These are phyloP conservation scores for Phialophora macrospora DNA, from an alignment of 2,329 filamentous ascomycete genomes.

Conservation along the genomic window DNA sequence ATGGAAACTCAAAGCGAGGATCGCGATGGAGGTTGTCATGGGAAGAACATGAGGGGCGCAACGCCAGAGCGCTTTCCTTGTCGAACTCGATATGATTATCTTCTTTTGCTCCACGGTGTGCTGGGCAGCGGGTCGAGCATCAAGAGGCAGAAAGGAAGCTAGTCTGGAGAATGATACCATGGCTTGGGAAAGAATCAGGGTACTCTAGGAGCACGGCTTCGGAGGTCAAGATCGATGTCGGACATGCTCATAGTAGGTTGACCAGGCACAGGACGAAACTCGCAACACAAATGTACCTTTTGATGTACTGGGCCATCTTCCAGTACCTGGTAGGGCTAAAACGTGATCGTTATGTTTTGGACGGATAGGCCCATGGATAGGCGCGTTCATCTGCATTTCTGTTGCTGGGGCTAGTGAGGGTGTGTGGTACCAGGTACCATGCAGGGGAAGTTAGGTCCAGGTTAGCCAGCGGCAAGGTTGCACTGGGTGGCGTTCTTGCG, in stretches of 20 bases:
- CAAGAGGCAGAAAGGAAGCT: neutral
- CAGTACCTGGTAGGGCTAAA: neutral
- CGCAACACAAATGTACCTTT: neutral
- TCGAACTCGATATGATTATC: conserved; percentile 19
- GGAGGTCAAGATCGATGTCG: neutral
- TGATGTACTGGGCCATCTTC: neutral
- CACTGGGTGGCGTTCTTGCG: neutral
- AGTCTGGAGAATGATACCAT: neutral
- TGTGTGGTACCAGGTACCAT: neutral
- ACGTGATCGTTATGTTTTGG: neutral
- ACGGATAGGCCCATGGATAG: neutral
- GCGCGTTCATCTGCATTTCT: neutral
- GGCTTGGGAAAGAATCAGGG: neutral
- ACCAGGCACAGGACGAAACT: neutral
- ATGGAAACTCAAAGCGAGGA: conserved; percentile 14
- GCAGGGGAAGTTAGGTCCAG: neutral
- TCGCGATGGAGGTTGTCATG: conserved; percentile 10
- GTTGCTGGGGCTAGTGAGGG: neutral
- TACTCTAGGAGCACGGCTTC: neutral
- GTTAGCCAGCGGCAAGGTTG: neutral
- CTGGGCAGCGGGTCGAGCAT: neutral
- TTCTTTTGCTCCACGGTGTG: conserved; percentile 16
- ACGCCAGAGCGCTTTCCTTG: conserved; percentile 3
- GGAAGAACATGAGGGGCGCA: conserved; percentile 20
- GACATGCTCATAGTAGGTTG: neutral